Conservation (phyloP, 768 basidiomycete genomes). For the Suillus hirtellus region DNA sequence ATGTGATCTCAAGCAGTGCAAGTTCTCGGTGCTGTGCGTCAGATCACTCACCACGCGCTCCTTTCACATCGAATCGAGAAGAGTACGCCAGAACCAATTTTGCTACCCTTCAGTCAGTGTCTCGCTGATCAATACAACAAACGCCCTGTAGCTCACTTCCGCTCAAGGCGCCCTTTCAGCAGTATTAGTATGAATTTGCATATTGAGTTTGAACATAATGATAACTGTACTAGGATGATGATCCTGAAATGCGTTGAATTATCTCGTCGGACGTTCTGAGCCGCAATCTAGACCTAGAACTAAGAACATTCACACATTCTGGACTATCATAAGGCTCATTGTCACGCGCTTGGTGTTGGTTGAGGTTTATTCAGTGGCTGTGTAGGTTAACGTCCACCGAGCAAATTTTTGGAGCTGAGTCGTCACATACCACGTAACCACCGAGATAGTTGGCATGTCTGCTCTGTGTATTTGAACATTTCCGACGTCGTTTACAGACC, state of each 20-base stretch:
- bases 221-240: not conserved
- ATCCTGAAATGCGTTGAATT: not conserved
- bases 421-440: not conserved
- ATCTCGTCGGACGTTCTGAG: not conserved
- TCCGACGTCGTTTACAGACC: not conserved
- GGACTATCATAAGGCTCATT: no score
- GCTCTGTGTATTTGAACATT: not conserved
- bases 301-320: no score
- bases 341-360: no score
- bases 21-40: no score
- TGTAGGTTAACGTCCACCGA: not conserved
- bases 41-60: not conserved
- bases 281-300: no score
- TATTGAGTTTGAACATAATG: not conserved
- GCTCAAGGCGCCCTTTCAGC: no score
- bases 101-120: not conserved
- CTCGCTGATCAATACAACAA: not conserved
- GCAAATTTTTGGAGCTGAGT: not conserved
- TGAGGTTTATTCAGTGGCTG: not conserved
- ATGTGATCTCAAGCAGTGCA: no score
- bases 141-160: no score
- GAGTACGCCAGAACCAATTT: not conserved
- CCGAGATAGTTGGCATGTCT: constrained; percentile 2
- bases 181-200: not conserved
- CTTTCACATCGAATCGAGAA: no score